These are phyloP conservation scores for Yarrowia sp. DNA, from an alignment of 805 yeast genomes.

Conservation along the genomic window DNA sequence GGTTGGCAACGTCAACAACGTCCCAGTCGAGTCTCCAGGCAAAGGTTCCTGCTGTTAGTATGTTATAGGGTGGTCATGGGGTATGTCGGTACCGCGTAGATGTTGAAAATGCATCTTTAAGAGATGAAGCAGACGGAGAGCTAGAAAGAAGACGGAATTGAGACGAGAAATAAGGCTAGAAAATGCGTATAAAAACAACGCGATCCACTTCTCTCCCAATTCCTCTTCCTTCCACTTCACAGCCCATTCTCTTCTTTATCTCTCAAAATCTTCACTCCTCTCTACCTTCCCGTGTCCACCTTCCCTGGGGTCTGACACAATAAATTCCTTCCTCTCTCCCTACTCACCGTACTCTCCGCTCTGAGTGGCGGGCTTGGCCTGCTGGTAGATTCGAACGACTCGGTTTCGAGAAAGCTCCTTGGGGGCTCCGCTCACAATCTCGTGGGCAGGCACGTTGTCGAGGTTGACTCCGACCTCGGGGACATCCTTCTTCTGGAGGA, in stretches of 20 bases:
- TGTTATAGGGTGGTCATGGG: neutral
- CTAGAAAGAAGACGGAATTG: too few species aligned
- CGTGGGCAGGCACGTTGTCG: conserved; percentile 49
- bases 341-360: conserved; percentile 56
- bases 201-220: neutral
- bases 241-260: too few species aligned
- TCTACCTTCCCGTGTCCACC: neutral
- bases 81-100: too few species aligned
- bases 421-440: conserved; percentile 80
- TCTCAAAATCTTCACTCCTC: neutral
- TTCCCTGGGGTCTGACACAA: too few species aligned
- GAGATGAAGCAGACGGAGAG: too few species aligned
- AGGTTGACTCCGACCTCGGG: conserved; percentile 34
- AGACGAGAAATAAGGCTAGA: too few species aligned
- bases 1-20: conserved; percentile 71
- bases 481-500: conserved; percentile 37
- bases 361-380: conserved; percentile 82
- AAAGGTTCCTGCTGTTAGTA: conserved; percentile 45
- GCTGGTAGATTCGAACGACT: conserved; percentile 77
- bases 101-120: too few species aligned
- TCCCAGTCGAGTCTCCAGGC: conserved; percentile 88
- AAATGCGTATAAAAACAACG: neutral
- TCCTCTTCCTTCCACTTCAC: neutral
- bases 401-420: conserved; percentile 64
- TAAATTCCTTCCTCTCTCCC: too few species aligned